Evolutionary conservation across 2,329 filamentous ascomycete genomes (phyloP), one percentile per base, ranked within the genome.

Genomic region (Cadophora sp.): DNA sequence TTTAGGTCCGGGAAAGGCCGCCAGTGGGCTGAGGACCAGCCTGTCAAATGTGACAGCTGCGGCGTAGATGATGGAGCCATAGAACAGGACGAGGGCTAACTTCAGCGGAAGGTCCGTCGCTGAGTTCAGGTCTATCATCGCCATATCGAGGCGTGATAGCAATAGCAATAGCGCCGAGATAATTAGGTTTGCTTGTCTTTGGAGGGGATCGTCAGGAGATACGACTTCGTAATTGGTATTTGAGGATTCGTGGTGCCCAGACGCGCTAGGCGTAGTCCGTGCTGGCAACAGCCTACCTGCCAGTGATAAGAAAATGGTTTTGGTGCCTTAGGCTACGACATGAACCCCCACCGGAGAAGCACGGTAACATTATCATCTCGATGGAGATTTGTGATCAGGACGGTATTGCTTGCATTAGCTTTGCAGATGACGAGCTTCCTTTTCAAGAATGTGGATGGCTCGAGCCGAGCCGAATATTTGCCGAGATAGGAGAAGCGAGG

Each of bases 1-100:
- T 59, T 68, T 74, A 27, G 76, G 75, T 31, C 75, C 78, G 6
- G 74, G 77, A 62, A 79, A 78, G 12, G 70, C 65, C 5, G 73
- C 71, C 9, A 79, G 66, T 11, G 77, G 77, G 63, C 77, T 75
- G 12, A 79, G 73, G 64, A 73, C 78, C 29, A 80, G 71, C 48
- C 79, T 74, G 31, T 68, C 68, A 51, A 72, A 53, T 22, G 61
- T 51, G 19, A 70, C 16, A 29, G 43, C 53, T 24, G 53, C 24
- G 4, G 8, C n/a, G 55, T 59, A 65, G 29, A 65, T 50, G 16
- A 65, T 34, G n/a, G 14, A 31, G 27, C 61, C 58, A 43, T 62
- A 66, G 5, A 50, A n/a, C 19, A 66, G 4, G 4, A 31, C 34
- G 19, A 66, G 29, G 7, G 55, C 27, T 19, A 62, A 37, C 55